Base-by-base conservation (phyloP, 305 asterid genomes). In the Fraxinus platypoda region DNA sequence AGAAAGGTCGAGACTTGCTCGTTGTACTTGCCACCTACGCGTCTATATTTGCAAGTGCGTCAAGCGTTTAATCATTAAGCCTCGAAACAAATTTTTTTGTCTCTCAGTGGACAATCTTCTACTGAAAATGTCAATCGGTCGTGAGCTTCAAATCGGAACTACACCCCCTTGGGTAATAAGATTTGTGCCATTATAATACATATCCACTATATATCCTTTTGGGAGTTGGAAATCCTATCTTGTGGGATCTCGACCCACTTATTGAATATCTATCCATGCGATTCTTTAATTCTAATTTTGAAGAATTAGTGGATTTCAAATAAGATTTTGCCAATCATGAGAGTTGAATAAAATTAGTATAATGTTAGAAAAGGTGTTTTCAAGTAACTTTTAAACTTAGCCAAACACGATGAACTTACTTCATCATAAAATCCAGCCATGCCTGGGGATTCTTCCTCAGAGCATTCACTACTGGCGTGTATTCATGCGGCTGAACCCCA, bases 391-490 rank as follows among this genome's bases (percentile, higher is more conserved):
- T 64, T 64, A 23, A 19, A 15, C 13, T 62, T 59, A 59, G 12
- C 13, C 28, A 64, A 66, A 66, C 33, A 1, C 8, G 17, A 9
- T 25, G 3, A 66, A 72, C 91, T 87, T 86, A 94, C 99, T 92
- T 95, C 99, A 95, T 95, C 99, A 95, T 94, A 75, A 95, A 95
- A 86, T 95, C 98, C 28, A 95, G 94, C 99, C 98, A 95, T 12
- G 98, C 99, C 84, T 93, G 90, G 3, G 97, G 99, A 57, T 95
- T 95, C 85, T 93, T 94, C 87, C 97, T 88, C 37, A 95, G 88
- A 85, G 99, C 87, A 81, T 91, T 90, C 73, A 95, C 99, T 17
- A 95, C 97, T 0, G 99, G 99, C 4, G 87, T 19, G 74, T 93
- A 94, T 81, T 92, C 99, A 76, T 91, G 93, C 0, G 94, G 94